Evolutionary conservation across 2,329 filamentous ascomycete species (phyloP).

Genomic region (Alternaria ventricosa): DNA sequence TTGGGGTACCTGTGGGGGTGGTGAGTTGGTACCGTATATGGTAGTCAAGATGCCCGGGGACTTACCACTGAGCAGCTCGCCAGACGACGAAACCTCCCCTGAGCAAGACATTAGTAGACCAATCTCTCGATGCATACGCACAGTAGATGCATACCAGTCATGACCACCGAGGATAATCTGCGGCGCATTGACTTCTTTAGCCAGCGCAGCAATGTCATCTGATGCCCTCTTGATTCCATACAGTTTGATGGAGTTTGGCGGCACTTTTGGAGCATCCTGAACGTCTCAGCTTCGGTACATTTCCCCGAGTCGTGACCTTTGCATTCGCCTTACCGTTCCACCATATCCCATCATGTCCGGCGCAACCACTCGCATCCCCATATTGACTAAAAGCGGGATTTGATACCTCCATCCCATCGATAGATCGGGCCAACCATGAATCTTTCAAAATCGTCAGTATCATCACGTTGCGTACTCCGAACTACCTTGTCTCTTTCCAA

Average conservation of each 20-base stretch:
- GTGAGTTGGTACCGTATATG: not conserved
- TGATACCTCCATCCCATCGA: constrained; percentile 89
- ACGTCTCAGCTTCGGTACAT: not conserved
- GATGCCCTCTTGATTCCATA: constrained; percentile 75
- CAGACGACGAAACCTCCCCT: constrained; percentile 80
- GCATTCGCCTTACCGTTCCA: constrained; percentile 62
- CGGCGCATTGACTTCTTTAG: constrained; percentile 61
- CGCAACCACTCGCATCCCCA: constrained; percentile 79
- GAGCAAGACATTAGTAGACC: constrained; percentile 3
- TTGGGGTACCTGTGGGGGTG: constrained; percentile 56
- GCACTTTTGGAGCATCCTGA: constrained; percentile 56
- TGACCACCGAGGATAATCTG: constrained; percentile 85
- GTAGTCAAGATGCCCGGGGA: not conserved
- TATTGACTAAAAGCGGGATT: constrained; percentile 74
- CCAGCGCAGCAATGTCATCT: constrained; percentile 77
- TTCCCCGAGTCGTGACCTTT: not conserved
- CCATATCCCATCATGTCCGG: constrained; percentile 90
- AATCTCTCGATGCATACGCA: not conserved
- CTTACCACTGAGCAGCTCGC: constrained; percentile 70
- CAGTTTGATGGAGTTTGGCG: constrained; percentile 65
- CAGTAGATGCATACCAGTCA: constrained; percentile 66
- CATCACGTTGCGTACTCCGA: not conserved
- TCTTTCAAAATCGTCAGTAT: constrained; percentile 41
- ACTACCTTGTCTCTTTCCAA: not conserved
- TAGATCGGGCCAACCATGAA: constrained; percentile 85